A percentile compares a stretch with the other conserved stretches of the same genome.
Conservation (phyloP, 495 filamentous ascomycete species). For the Hamigera avellanea region DNA sequence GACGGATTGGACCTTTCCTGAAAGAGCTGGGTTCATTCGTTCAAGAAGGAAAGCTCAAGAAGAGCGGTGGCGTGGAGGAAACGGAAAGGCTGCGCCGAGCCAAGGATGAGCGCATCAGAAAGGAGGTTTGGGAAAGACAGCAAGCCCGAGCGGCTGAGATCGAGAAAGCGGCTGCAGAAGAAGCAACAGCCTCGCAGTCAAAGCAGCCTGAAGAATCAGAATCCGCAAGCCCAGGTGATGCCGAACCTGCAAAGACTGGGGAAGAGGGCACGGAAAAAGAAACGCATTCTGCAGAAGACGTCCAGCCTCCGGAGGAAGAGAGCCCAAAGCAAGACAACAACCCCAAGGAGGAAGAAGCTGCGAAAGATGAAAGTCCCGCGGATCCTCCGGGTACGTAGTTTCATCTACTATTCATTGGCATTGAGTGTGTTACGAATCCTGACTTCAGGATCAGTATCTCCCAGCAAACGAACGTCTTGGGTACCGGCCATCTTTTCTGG, state of each 20-base stretch:
- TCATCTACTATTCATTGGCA: no score
- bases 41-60: slow-evolving; percentile 85
- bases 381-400: slow-evolving; percentile 6
- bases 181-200: slow-evolving; percentile 10
- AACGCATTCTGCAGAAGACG: slow-evolving; percentile 10
- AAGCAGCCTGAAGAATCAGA: slow-evolving; percentile 8
- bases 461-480: slow-evolving; percentile 17
- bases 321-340: not conserved
- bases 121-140: slow-evolving; percentile 72
- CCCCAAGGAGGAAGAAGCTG: not conserved
- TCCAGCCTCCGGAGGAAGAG: not conserved
- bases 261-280: slow-evolving; percentile 10
- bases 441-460: slow-evolving; percentile 5
- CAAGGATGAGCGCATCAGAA: slow-evolving; percentile 79
- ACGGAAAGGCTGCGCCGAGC: slow-evolving; percentile 71
- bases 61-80: slow-evolving; percentile 90
- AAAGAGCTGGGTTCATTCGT: slow-evolving; percentile 86
- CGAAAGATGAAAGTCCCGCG: slow-evolving; percentile 3
- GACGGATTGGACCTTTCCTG: slow-evolving; percentile 68
- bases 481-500: slow-evolving; percentile 18
- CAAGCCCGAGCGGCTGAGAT: slow-evolving; percentile 36
- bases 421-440: not conserved
- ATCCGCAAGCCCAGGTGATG: not conserved
- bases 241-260: slow-evolving; percentile 1
- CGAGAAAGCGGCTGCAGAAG: slow-evolving; percentile 14